Percentiles rank a stretch among this genome's conserved stretches.
phyloP scores from a whole-genome alignment of 2,329 filamentous ascomycete species.

The Orbilia brochopaga region DNA sequence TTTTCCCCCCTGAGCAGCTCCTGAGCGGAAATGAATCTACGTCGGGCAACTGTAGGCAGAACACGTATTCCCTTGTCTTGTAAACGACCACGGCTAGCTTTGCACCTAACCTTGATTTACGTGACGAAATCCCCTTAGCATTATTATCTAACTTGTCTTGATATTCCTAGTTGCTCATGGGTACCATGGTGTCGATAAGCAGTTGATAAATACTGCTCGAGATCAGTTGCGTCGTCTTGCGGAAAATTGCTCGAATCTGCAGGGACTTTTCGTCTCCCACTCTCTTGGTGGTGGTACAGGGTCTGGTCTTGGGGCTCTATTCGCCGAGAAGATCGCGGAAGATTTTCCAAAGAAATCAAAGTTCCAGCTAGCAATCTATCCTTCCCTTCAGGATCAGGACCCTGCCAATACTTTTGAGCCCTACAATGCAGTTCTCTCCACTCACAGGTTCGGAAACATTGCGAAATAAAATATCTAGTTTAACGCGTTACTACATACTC shows the following conservation, averaged over 20 bases:
- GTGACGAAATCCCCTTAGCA: not conserved
- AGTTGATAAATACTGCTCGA: constrained; percentile 74
- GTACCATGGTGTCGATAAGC: constrained; percentile 78
- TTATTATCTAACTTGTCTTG: not conserved
- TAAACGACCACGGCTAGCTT: not conserved
- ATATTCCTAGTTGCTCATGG: constrained; percentile 67
- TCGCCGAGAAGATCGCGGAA: constrained; percentile 74
- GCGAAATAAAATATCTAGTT: not conserved
- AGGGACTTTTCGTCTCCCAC: constrained; percentile 77
- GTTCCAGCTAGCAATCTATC: constrained; percentile 76
- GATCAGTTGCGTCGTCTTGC: constrained; percentile 72
- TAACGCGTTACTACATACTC: not conserved
- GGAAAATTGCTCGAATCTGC: constrained; percentile 76
- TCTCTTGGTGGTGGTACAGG: constrained; percentile 76
- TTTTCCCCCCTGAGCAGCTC: constrained; percentile 75
- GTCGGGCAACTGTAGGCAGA: constrained; percentile 69
- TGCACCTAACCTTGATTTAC: not conserved
- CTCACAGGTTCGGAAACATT: constrained; percentile 60
- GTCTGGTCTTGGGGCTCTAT: constrained; percentile 73
- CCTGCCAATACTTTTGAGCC: constrained; percentile 71
- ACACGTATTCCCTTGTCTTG: not conserved
- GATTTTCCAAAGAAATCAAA: constrained; percentile 80
- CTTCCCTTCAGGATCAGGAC: constrained; percentile 70
- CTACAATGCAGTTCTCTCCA: constrained; percentile 75
- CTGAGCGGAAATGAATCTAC: constrained; percentile 79